These are phyloP conservation scores for Arabidopsis suecica DNA, from an alignment of 345 rosid species.

Conservation along the genomic window DNA sequence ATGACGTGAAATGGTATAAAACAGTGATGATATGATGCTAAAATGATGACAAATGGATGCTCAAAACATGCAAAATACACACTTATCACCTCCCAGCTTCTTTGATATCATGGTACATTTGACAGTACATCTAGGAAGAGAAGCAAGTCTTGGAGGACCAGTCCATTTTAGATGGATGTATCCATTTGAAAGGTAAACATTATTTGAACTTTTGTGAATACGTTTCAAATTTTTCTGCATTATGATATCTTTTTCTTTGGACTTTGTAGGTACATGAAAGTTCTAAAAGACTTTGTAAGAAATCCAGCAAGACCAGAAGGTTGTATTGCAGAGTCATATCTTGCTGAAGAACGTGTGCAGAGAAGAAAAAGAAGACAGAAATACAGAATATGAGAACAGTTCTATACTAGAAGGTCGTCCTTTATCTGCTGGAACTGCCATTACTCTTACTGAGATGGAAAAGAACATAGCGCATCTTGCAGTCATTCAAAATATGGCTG, in stretches of 20 bases:
- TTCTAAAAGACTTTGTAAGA: neutral
- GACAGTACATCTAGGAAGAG: neutral
- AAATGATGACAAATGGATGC: too few relatives aligned
- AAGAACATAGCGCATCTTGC: neutral
- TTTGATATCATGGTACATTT: neutral
- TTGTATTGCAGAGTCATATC: neutral
- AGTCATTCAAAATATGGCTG: conserved; percentile 7
- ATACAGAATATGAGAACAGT: neutral
- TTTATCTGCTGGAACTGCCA: neutral
- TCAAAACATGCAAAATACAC: too few relatives aligned
- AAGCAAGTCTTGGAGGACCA: neutral
- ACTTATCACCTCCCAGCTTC: too few relatives aligned
- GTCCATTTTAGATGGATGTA: conserved; percentile 16
- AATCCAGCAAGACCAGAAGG: neutral
- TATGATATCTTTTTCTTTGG: too few relatives aligned
- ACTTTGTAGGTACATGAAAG: neutral
- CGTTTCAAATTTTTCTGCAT: too few relatives aligned
- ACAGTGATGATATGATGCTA: too few relatives aligned
- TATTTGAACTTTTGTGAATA: too few relatives aligned
- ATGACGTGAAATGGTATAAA: too few relatives aligned
- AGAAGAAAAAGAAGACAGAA: neutral
- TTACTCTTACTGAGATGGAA: neutral
- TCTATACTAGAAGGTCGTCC: neutral
- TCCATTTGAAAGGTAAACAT: neutral
- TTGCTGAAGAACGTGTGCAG: neutral